These are phyloP conservation scores for Prunus campanulata DNA, from an alignment of 306 rosid genomes.

Conservation along the genomic window DNA sequence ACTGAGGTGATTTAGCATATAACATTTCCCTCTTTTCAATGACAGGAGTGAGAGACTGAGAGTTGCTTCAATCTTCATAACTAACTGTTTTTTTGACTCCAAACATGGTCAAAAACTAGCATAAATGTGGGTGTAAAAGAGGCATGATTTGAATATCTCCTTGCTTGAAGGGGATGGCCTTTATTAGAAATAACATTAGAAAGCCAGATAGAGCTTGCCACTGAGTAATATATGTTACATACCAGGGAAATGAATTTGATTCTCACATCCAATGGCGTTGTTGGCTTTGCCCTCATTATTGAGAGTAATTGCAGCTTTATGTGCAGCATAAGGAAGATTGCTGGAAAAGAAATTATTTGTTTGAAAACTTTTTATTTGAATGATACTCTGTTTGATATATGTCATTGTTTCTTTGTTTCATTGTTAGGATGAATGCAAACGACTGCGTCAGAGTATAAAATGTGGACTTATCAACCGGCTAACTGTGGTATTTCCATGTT, in stretches of 20 bases:
- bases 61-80: neutral
- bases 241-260: constrained; percentile 14
- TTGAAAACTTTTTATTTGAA: constrained; percentile 7
- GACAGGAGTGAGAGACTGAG: neutral
- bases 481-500: constrained; percentile 68
- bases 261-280: constrained; percentile 6
- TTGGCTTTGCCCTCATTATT: neutral
- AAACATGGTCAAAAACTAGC: constrained; percentile 3
- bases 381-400: constrained; percentile 17
- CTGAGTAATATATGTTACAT: neutral
- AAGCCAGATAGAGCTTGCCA: constrained; percentile 8
- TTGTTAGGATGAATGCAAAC: constrained; percentile 94
- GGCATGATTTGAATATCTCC: constrained; percentile 2
- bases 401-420: constrained; percentile 1
- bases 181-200: neutral
- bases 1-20: constrained; percentile 72
- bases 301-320: neutral
- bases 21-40: neutral
- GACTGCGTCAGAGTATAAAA: constrained; percentile 95
- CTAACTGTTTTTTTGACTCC: neutral
- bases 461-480: constrained; percentile 88
- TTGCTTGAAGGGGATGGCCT: constrained; percentile 16
- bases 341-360: neutral
- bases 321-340: neutral
- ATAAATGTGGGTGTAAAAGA: constrained; percentile 12